Base-by-base conservation (phyloP, 2,329 filamentous ascomycete genomes). In the Monosporascus sp. region DNA sequence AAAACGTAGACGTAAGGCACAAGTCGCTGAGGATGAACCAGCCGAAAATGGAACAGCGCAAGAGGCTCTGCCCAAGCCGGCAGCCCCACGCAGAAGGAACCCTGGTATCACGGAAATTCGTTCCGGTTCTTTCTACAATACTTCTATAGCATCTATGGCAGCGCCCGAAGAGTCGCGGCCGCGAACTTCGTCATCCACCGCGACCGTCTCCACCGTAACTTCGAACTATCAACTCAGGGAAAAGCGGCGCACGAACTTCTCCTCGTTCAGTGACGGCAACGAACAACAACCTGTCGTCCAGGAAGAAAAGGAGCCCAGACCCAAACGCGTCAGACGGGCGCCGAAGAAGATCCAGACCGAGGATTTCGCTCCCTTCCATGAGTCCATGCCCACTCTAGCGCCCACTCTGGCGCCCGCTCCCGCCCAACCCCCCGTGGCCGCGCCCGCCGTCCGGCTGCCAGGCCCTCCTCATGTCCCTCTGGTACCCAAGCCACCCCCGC, bases 171-270 rank as follows among this genome's bases (percentile, higher is more conserved):
- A 79, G 24, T 74, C 75, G 6, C 74, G 80, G 2, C 80, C 79
- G 1, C 74, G 73, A 0, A 79, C 79, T 0, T 74, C 81, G 2
- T 78, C 77, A 0, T 83, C 80, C 1, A 80, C 77, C 6, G 75
- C 72, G 9, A 77, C 75, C 7, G 69, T 69, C 3, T 74, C 75
- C 37, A 80, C 78, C 2, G 70, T 68, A 4, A 76, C 77, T 49
- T 81, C 79, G 0, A 74, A 79, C 60, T 79, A 79, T 1, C 74
- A 62, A n/a, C 60, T 82, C 55, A 73, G 80, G 4, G 77, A 79
- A 27, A 82, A 81, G 64, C 73, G 78, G 8, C 77, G 78, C 60
- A 79, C 79, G 59, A 76, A 77, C 48, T 81, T 79, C 69, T 72
- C 74, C 1, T 25, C 42, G 42, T 73, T 79, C 5, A 73, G 79